Evolutionary conservation across 2,329 filamentous ascomycete species (phyloP).

Genomic region (Trichoderma polysporum): DNA sequence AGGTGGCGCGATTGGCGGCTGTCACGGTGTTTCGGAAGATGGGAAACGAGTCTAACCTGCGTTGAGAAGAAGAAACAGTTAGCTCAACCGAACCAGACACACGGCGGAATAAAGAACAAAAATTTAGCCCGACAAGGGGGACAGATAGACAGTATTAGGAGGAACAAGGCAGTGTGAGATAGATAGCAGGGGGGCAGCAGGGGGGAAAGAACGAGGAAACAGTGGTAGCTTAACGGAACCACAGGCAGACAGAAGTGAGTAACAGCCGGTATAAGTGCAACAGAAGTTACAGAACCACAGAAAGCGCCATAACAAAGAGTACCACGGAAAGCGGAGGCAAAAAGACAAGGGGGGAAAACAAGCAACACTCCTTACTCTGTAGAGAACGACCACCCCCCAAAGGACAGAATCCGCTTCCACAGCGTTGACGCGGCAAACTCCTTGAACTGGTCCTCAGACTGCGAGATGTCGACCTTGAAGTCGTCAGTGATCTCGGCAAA

Average conservation of each 20-base stretch:
- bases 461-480: constrained; percentile 26
- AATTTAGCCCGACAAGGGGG: no score
- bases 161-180: no score
- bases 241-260: neutral
- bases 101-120: no score
- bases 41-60: no score
- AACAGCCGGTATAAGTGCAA: neutral
- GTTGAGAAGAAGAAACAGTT: no score
- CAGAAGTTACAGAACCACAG: neutral
- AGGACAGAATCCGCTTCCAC: constrained; percentile 30
- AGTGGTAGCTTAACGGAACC: neutral
- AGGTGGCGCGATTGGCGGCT: neutral
- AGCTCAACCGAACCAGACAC: no score
- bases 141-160: no score
- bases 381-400: constrained; percentile 33
- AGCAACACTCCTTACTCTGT: neutral
- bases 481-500: constrained; percentile 21
- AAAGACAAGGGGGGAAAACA: neutral
- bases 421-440: constrained; percentile 27
- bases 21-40: no score
- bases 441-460: constrained; percentile 30
- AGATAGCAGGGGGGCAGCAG: neutral
- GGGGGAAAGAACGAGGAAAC: neutral
- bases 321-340: neutral
- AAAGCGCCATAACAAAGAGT: neutral